phyloP scores from a whole-genome alignment of 208 protist species.

The Histomonas meleagridis region DNA sequence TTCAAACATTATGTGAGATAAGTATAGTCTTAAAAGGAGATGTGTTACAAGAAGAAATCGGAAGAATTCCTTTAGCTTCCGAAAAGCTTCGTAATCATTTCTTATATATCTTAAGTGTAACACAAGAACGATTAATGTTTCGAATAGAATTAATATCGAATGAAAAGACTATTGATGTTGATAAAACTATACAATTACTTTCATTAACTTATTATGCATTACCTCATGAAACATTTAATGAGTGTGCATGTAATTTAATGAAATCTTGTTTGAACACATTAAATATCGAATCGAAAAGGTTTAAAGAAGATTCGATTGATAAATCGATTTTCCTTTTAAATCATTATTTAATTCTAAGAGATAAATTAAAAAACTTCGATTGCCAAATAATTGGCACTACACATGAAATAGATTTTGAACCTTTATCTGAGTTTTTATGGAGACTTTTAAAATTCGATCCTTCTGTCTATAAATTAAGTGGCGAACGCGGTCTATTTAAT shows the following conservation, averaged over 20 bases:
- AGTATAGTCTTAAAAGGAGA: not conserved
- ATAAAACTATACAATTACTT: not conserved
- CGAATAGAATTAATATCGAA: not conserved
- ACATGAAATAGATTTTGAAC: not conserved
- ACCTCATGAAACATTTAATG: not conserved
- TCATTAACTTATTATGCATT: not conserved
- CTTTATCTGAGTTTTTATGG: not conserved
- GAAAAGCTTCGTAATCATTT: not conserved
- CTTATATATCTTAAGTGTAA: not conserved
- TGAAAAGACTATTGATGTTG: not conserved
- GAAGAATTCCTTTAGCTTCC: not conserved
- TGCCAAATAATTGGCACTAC: not conserved
- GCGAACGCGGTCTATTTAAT: not conserved
- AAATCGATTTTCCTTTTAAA: not conserved
- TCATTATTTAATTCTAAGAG: not conserved
- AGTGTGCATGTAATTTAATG: not conserved
- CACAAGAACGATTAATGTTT: constrained; percentile 27
- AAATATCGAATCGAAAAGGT: not conserved
- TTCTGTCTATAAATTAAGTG: not conserved
- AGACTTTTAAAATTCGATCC: not conserved
- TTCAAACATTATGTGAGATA: not conserved
- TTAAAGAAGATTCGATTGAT: not conserved
- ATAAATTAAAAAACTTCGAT: not conserved
- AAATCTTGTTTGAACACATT: not conserved
- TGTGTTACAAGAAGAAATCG: constrained; percentile 6